phyloP scores from a whole-genome alignment of 306 rosid genomes.

The Cicer yamashitae region DNA sequence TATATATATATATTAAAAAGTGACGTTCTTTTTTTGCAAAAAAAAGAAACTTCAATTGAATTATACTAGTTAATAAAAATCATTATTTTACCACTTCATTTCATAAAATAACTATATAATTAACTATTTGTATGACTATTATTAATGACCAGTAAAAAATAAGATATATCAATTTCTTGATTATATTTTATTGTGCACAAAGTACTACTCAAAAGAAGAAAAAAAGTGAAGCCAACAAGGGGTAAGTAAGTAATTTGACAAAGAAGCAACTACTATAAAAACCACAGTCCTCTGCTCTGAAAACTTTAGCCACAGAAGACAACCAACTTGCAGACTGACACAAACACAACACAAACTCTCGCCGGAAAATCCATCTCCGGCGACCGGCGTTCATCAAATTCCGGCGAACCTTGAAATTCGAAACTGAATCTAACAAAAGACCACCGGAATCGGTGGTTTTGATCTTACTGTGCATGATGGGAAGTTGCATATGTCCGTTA shows the following conservation, averaged over 20 bases:
- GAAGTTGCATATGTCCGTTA: constrained; percentile 84
- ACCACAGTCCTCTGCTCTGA: background rate
- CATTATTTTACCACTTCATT: too few species aligned
- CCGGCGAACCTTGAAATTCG: constrained; percentile 17
- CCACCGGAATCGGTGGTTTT: constrained; percentile 51
- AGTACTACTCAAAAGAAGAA: background rate
- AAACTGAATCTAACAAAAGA: constrained; percentile 38
- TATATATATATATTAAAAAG: too few species aligned
- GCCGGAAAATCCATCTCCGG: constrained; percentile 53
- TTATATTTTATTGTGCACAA: too few species aligned
- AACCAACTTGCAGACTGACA: constrained; percentile 38
- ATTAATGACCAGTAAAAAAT: too few species aligned
- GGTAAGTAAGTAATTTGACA: constrained; percentile 41
- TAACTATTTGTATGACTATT: too few species aligned
- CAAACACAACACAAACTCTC: background rate
- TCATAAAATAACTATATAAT: too few species aligned
- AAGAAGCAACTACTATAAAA: constrained; percentile 47
- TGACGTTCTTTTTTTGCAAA: too few species aligned
- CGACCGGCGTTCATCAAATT: background rate
- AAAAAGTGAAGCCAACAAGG: constrained; percentile 23
- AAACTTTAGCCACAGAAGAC: constrained; percentile 67
- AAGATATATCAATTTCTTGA: too few species aligned
- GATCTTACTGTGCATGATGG: constrained; percentile 74
- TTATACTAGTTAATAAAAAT: too few species aligned
- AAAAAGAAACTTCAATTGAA: too few species aligned